A percentile compares a stretch with the other conserved stretches of the same genome.
Conservation (phyloP, 2,329 filamentous ascomycete genomes). For the Macroventuria anomochaeta region DNA sequence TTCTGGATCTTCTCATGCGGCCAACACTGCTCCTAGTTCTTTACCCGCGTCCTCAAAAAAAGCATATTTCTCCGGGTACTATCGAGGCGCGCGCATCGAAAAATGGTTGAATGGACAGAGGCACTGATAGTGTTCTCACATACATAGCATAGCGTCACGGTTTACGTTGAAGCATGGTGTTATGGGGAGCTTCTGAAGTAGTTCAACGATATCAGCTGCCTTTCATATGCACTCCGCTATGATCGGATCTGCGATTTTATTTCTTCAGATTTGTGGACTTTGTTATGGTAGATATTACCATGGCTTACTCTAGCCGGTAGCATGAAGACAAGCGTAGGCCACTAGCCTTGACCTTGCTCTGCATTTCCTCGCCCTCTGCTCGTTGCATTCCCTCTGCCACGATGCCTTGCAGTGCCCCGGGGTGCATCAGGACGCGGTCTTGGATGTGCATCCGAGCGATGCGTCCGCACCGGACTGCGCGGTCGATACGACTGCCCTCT, state of each 20-base stretch:
- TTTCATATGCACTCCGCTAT: too few species aligned
- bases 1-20: neutral
- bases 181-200: neutral
- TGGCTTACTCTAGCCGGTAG: neutral
- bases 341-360: slow-evolving; percentile 1
- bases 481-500: neutral
- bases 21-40: neutral
- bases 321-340: neutral
- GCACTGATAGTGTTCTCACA: too few species aligned
- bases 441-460: neutral
- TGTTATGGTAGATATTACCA: too few species aligned
- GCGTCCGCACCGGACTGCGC: neutral
- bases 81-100: neutral
- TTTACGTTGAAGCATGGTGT: neutral
- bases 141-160: slow-evolving; percentile 1
- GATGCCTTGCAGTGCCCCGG: neutral
- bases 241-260: too few species aligned
- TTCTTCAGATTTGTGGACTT: too few species aligned
- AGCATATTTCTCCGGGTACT: neutral
- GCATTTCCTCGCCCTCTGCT: neutral
- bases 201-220: too few species aligned
- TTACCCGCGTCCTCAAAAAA: neutral
- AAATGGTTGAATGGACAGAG: neutral
- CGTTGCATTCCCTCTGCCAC: slow-evolving; percentile 1
- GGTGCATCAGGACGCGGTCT: neutral